Evolutionary conservation across 2,329 filamentous ascomycete genomes (phyloP), one percentile per base, ranked within the genome.

Genomic region (Colletotrichum orbiculare): DNA sequence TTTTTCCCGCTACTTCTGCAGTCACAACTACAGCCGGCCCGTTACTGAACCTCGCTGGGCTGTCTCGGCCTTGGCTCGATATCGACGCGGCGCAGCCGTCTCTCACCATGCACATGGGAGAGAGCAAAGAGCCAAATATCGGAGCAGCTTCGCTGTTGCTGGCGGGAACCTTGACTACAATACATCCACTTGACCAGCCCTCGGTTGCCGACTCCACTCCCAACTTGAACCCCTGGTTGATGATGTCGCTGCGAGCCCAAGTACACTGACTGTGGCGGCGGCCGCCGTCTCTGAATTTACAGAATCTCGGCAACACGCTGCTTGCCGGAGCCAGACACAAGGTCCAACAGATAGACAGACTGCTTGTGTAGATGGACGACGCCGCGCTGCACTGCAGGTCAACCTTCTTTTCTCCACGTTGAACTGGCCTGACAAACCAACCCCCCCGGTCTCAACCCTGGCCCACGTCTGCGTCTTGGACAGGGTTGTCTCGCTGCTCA

Each of bases 181-280:
- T 25, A 25, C 25, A 25, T 25, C 3, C 25, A 43, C 8, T 17
- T 15, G 15, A 57, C 46, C 42, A 47, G 38, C 35, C 41, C 57
- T 62, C 61, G 58, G 50, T 41, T 50, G 45, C 54, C 46, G 62
- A 65, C 62, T 56, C 62, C 62, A 65, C 62, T 56, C 39, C 15
- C 42, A 43, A 53, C 12, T 46, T 50, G 45, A 55, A 47, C 62
- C 62, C 62, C 58, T 55, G 62, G 52, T 56, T 52, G 58, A 61
- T 65, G 45, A 61, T 65, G 57, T 65, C 58, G 58, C 62, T 52
- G 15, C 45, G 41, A 34, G 15, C n/a, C 48, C 9, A 42, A 45
- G 37, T 39, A 17, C 35, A 41, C 39, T 17, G 47, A 39, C 47
- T 37, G 25, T 15, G 7, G 9, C 42, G 17, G 43, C 55, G 55